Base-by-base conservation (phyloP, 345 rosid genomes). In the Aquilaria malaccensis region DNA sequence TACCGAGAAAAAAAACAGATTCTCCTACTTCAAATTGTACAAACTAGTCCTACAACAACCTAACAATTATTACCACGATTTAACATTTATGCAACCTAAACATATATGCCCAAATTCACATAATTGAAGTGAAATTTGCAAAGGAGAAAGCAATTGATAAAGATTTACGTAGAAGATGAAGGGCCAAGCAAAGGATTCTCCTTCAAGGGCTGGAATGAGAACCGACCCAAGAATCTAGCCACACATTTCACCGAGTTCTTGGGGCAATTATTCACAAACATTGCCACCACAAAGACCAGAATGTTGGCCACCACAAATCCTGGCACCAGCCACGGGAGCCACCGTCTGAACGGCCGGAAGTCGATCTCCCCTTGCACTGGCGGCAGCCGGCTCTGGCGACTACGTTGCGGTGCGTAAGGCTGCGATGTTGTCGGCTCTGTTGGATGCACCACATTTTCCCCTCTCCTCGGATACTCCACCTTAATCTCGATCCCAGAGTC, bases 141-240 rank as follows among this genome's bases (percentile, higher is more conserved):
- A 22, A 22, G 22, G 22, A 22, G 22, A 22, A 22, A 22, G 22
- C 22, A 22, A 22, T 22, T 22, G 22, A 22, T 22, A 22, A 22
- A 22, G 22, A 71, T 96, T 76, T 62, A 95, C 99, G 97, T 80
- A 10, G 64, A 4, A 51, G 97, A 71, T 60, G 99, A 88, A 54
- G 97, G 99, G 33, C 99, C 99, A 54, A 95, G 79, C 33, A 95
- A 86, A 69, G 97, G 99, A 56, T 94, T 95, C 67, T 86, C 96
- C 59, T 77, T 88, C 72, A 91, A 59, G 9, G 91, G 88, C 72
- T 91, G 93, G 66, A 95, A 95, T 3, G 96, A 79, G 71, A 95
- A 77, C 56, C 97, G 85, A 30, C 96, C 96, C 57, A 95, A 79
- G 69, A 82, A 76, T 56, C 65, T 72, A 22, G 78, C 88, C 14